Evolutionary conservation across 768 basidiomycete genomes (phyloP).

Genomic region (Panellus pusillus): DNA sequence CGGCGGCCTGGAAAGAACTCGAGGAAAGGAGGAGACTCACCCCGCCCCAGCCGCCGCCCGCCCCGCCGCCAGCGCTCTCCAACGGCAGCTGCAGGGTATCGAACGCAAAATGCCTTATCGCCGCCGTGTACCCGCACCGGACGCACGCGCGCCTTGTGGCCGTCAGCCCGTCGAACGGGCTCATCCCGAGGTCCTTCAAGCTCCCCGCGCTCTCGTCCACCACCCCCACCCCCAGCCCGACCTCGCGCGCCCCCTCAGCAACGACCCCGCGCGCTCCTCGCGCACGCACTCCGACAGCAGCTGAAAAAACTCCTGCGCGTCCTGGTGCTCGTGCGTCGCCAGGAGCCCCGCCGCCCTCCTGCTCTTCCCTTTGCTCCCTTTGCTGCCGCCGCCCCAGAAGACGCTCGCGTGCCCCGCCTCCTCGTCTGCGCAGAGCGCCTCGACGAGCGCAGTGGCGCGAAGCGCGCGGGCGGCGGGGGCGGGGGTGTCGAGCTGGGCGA

Average conservation of each 20-base stretch:
- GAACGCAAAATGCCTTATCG: slow-evolving; percentile 88
- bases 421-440: slow-evolving; percentile 43
- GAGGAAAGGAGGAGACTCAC: background rate
- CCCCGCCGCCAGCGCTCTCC: slow-evolving; percentile 3
- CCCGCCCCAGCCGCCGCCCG: slow-evolving; percentile 13
- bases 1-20: slow-evolving; percentile 32
- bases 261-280: slow-evolving; percentile 72
- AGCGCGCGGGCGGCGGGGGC: slow-evolving; percentile 61
- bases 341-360: slow-evolving; percentile 42
- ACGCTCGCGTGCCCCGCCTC: slow-evolving; percentile 45
- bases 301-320: slow-evolving; percentile 97
- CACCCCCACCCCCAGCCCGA: too few relatives aligned
- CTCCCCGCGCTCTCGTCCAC: slow-evolving; percentile 8
- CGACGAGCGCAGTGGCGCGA: slow-evolving; percentile 30
- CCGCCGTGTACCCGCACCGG: slow-evolving; percentile 90
- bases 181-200: slow-evolving; percentile 24
- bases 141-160: slow-evolving; percentile 88
- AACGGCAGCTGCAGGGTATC: slow-evolving; percentile 78
- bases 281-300: slow-evolving; percentile 88
- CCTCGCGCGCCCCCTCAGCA: too few relatives aligned
- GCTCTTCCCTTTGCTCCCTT: too few relatives aligned
- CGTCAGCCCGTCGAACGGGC: slow-evolving; percentile 87
- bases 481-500: slow-evolving; percentile 67
- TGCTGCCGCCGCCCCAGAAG: background rate
- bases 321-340: slow-evolving; percentile 92